Percentiles rank a stretch among this genome's conserved stretches.
Evolutionary conservation across 2,329 filamentous ascomycete species (phyloP).

Genomic region (Colletotrichum simmondsii): DNA sequence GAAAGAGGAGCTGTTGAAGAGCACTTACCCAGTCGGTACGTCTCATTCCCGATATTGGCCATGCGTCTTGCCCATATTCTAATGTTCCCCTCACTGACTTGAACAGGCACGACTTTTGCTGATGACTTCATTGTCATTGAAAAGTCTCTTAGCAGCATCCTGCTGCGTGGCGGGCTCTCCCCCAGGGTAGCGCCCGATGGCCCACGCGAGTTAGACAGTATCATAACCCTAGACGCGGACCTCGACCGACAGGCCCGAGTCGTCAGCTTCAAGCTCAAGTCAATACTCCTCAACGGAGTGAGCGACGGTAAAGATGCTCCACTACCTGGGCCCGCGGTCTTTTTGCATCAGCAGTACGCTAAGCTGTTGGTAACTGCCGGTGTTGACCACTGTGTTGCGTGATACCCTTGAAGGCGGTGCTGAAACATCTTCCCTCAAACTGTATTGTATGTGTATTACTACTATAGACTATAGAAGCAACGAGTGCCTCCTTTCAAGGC

Average conservation of each 20-base stretch:
- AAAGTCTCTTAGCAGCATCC: slow-evolving; percentile 10
- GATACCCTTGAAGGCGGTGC: background rate
- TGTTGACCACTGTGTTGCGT: slow-evolving; percentile 11
- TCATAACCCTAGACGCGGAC: slow-evolving; percentile 12
- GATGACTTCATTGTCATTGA: slow-evolving; percentile 34
- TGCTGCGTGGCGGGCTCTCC: slow-evolving; percentile 25
- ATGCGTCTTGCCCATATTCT: too few species aligned
- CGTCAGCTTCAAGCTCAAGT: slow-evolving; percentile 20
- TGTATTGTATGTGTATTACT: slow-evolving; percentile 6
- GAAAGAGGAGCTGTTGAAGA: slow-evolving; percentile 6
- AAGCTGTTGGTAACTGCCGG: slow-evolving; percentile 19
- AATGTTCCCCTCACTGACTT: background rate
- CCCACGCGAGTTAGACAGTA: slow-evolving; percentile 21
- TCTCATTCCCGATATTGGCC: background rate
- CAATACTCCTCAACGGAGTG: background rate
- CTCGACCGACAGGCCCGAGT: background rate
- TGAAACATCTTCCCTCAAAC: background rate
- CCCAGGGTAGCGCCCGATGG: slow-evolving; percentile 1
- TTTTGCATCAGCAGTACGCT: slow-evolving; percentile 20
- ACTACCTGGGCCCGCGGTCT: background rate
- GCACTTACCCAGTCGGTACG: slow-evolving; percentile 10
- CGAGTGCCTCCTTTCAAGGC: background rate
- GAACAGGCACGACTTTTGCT: slow-evolving; percentile 21
- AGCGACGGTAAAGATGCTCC: slow-evolving; percentile 9
- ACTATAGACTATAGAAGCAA: slow-evolving; percentile 6